Conservation (phyloP, 768 basidiomycete species). For the Lentinus brumalis region DNA sequence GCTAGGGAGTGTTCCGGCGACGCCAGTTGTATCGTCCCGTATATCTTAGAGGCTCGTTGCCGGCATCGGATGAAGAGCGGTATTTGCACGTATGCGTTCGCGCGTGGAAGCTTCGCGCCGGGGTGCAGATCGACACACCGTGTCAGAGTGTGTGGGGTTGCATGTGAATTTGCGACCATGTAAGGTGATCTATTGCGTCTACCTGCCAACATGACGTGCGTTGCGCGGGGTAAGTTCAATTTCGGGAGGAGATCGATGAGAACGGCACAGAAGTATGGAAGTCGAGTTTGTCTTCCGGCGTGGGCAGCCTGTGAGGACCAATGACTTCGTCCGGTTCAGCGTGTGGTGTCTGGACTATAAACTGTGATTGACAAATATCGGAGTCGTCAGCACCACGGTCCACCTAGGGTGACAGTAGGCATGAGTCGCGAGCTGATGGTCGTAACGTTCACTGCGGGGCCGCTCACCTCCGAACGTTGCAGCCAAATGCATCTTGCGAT, state of each 20-base stretch:
- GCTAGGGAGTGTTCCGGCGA: constrained; percentile 7
- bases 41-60: too few species aligned
- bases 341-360: constrained; percentile 24
- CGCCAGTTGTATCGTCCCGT: too few species aligned
- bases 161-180: constrained; percentile 28
- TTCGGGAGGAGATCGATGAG: constrained; percentile 23
- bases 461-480: constrained; percentile 14
- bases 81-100: too few species aligned
- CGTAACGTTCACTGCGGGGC: neutral
- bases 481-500: neutral
- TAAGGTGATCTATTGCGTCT: constrained; percentile 30
- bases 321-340: constrained; percentile 30
- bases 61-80: too few species aligned
- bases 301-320: constrained; percentile 16
- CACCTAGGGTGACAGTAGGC: too few species aligned
- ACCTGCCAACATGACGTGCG: neutral
- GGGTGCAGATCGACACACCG: too few species aligned
- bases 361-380: too few species aligned
- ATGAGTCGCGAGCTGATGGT: neutral
- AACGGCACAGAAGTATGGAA: constrained; percentile 28
- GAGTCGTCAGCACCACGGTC: neutral
- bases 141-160: constrained; percentile 15
- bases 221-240: constrained; percentile 13
- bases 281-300: constrained; percentile 10
- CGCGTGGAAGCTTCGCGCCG: too few species aligned